These are phyloP conservation scores for Xerocomellus chrysenteron DNA, from an alignment of 768 basidiomycete genomes.

Conservation along the genomic window DNA sequence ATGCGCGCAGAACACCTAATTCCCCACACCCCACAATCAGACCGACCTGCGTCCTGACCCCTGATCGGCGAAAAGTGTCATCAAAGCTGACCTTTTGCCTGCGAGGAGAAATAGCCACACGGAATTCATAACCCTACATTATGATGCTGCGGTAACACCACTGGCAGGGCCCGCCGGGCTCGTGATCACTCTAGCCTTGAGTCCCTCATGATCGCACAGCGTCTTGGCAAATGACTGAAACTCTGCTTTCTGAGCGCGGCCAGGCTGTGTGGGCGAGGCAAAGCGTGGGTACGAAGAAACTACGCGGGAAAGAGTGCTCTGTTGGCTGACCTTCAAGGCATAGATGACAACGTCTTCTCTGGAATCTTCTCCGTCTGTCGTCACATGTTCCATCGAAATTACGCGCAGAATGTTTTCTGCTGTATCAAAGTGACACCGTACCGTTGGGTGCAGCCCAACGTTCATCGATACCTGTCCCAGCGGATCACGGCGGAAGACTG, in stretches of 20 bases:
- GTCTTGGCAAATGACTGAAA: conserved; percentile 53
- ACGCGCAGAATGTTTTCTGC: conserved; percentile 57
- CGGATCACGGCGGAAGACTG: conserved; percentile 72
- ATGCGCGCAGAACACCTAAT: conserved; percentile 6
- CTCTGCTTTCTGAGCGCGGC: conserved; percentile 48
- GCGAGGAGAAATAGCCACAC: not conserved
- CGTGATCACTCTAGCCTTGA: conserved; percentile 18
- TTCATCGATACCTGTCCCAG: conserved; percentile 72
- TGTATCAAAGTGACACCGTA: conserved; percentile 58
- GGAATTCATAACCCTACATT: conserved; percentile 2
- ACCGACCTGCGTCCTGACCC: conserved; percentile 23
- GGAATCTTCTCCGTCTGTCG: conserved; percentile 21
- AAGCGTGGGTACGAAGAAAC: not conserved
- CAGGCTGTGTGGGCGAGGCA: conserved; percentile 23
- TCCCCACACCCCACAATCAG: conserved; percentile 16
- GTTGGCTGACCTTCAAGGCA: conserved; percentile 54
- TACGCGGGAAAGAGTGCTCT: not conserved
- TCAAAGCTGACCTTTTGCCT: not conserved
- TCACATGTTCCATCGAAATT: conserved; percentile 49
- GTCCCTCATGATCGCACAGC: conserved; percentile 39
- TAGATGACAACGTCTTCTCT: conserved; percentile 54
- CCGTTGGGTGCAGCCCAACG: conserved; percentile 49
- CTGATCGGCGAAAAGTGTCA: conserved; percentile 12
- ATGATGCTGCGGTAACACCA: conserved; percentile 12
- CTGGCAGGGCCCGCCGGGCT: not conserved